Percentiles rank a stretch among this genome's conserved stretches.
Conservation (phyloP, 1,284 basidiomycete species). For the Ceratobasidium sp. region DNA sequence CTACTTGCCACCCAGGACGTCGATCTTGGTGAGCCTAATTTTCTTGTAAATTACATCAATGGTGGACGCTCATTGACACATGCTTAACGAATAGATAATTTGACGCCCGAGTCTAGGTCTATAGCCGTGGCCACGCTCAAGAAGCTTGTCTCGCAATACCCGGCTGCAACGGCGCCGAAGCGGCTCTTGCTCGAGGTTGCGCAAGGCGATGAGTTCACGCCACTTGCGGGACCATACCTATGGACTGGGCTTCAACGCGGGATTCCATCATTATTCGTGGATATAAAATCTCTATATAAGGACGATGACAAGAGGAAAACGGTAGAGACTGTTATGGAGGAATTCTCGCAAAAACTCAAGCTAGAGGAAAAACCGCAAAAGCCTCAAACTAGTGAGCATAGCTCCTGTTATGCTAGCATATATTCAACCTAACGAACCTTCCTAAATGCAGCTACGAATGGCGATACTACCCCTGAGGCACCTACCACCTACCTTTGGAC, state of each 20-base stretch:
- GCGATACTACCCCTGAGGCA: constrained; percentile 62
- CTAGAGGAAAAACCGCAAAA: constrained; percentile 50
- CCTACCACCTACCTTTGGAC: constrained; percentile 95
- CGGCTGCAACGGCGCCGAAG: constrained; percentile 78
- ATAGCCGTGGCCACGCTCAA: constrained; percentile 71
- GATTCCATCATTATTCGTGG: constrained; percentile 94
- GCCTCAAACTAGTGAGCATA: constrained; percentile 12
- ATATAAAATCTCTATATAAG: constrained; percentile 88
- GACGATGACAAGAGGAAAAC: constrained; percentile 73
- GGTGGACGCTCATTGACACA: not conserved
- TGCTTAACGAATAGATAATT: constrained; percentile 57
- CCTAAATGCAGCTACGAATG: constrained; percentile 29
- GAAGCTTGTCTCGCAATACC: constrained; percentile 72
- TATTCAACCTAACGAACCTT: not conserved
- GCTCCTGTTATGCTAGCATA: not conserved
- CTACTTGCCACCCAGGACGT: constrained; percentile 77
- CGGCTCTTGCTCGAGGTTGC: constrained; percentile 76
- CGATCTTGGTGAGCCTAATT: constrained; percentile 68
- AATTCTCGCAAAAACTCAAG: constrained; percentile 60
- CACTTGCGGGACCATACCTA: constrained; percentile 79
- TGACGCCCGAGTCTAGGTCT: constrained; percentile 66
- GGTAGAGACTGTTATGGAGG: constrained; percentile 81
- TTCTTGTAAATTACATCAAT: constrained; percentile 46
- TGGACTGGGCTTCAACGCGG: constrained; percentile 82
- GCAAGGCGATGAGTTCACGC: constrained; percentile 74